Evolutionary conservation across 352 stramenopile genomes (phyloP), one percentile per base, ranked within the genome.

Genomic region (Phytophthora ohioensis): DNA sequence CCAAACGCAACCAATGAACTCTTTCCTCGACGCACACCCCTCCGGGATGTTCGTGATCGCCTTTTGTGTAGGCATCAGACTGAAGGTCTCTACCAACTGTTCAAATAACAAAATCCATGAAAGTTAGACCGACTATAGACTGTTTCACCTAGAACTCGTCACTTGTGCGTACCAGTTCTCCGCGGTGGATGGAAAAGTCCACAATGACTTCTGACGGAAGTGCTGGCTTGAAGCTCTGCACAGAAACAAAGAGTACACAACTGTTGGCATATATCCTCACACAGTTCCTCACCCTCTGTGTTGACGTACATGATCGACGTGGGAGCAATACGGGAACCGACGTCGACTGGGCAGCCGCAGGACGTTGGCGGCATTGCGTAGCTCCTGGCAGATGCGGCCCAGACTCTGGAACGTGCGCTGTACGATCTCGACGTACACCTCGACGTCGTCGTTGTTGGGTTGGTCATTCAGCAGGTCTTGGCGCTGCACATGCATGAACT

Each of bases 161-260:
- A 32, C 17, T 38, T 17, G 8, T 41, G 69, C 60, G 51, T 54
- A 96, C 87, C 76, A 96, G 53, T 68, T 93, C 85, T 35, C 85
- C 89, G 15, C 86, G 84, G 53, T 94, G 83, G 41, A 96, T 85
- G 8, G 89, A 96, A 57, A 95, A 93, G 39, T 96, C 89, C 27
- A 96, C 81, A 13, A 94, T 80, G 27, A 95, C 73, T 67, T 94
- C 87, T 1, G 78, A 78, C 8, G 87, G 87, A 21, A 96, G 73
- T 39, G 76, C 51, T 5, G 89, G 80, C 62, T 94, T 90, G 66
- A 95, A 96, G 13, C 75, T 75, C 64, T 72, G 15, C n/a, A 52
- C 13, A 36, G 4, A 57, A 10, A 59, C n/a, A 57, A 45, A 11
- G 15, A 31, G 1, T 8, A 48, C 39, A 30, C n/a, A 61, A 30